Base-by-base conservation (phyloP, 257 asterid species). In the Nicotiana paniculata region DNA sequence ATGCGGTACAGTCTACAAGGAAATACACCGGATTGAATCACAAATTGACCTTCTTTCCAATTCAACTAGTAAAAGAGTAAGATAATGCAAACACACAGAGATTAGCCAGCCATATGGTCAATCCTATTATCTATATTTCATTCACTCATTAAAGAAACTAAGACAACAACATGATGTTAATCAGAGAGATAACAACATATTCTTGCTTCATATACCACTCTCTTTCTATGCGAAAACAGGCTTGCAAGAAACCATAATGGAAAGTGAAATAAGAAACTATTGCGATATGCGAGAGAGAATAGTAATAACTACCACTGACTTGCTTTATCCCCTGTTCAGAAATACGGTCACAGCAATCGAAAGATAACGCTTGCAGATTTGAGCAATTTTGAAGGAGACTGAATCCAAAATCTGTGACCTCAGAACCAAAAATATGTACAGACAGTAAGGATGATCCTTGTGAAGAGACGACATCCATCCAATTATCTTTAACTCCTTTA, bases 381-480 rank as follows among this genome's bases (percentile, higher is more conserved):
- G 81, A 61, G 89, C 99, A 96, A 30, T 85, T 92, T 82, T 80
- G 88, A 65, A 96, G 91, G 81, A 83, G 86, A 74, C 78, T 83
- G 81, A 96, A 84, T 74, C 97, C 98, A 66, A 85, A 77, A 87
- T 96, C 97, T 1, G 95, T 89, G 84, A 96, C 90, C 55, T 96
- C 95, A 26, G 98, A 92, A 35, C 93, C 95, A 6, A 91, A 90
- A 82, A 96, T 82, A 92, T 90, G 95, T 63, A 95, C 92, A 9
- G 97, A 90, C 1, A 94, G 95, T 70, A 96, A 86, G 58, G 98
- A 96, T 37, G 87, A 83, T 81, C 97, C 97, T 88, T 96, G 99
- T 48, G 99, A 96, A 80, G 94, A 85, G 28, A 94, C 82, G 59
- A 93, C 86, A 11, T 90, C 97, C 96, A 96, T 93, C 98, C 98